Conservation (phyloP, 768 basidiomycete species). For the Kwoniella sp. region DNA sequence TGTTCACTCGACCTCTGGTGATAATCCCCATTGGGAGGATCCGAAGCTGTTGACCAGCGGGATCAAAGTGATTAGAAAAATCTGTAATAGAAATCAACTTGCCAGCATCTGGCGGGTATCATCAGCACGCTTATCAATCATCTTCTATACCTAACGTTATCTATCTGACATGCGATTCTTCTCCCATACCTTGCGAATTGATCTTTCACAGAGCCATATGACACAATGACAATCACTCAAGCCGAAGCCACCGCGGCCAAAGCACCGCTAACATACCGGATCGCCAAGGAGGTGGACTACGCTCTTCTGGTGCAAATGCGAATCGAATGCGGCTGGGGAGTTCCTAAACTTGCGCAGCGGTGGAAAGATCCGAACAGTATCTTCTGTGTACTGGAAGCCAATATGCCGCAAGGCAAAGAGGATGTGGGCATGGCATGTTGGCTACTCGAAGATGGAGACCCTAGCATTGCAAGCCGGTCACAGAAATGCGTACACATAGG, state of each 20-base stretch:
- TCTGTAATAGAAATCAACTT: no score
- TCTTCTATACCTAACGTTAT: no score
- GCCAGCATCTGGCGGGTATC: no score
- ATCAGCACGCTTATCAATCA: no score
- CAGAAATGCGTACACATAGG: slow-evolving; percentile 23
- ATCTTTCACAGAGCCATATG: neutral
- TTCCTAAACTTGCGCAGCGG: slow-evolving; percentile 12
- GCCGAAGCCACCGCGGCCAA: neutral
- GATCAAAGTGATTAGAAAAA: no score
- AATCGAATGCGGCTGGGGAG: slow-evolving; percentile 40
- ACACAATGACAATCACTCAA: neutral
- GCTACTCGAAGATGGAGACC: slow-evolving; percentile 33
- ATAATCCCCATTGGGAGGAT: no score
- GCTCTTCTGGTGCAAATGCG: slow-evolving; percentile 14
- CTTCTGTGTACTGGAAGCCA: slow-evolving; percentile 25
- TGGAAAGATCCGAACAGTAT: slow-evolving; percentile 19
- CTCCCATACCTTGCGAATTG: no score
- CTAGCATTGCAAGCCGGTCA: slow-evolving; percentile 25
- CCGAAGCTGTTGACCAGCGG: no score
- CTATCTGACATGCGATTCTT: no score
- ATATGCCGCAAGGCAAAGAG: slow-evolving; percentile 5
- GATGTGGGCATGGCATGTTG: slow-evolving; percentile 46
- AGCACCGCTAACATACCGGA: neutral
- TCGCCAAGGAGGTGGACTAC: neutral
- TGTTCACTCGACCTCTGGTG: no score